Base-by-base conservation (phyloP, 441 rosid genomes). In the Erysimum pusillum region DNA sequence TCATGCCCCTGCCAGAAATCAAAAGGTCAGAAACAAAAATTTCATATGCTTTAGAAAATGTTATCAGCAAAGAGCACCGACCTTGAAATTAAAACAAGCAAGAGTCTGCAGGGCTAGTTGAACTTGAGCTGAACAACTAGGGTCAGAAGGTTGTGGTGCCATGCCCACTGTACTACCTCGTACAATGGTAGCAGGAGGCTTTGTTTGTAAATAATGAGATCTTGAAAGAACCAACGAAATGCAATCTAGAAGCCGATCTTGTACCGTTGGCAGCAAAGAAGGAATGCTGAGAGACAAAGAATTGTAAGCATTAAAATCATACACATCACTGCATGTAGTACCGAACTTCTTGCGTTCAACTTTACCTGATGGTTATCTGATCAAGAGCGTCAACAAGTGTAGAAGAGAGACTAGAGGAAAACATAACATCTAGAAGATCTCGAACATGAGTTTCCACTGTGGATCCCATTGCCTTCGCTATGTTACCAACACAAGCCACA, bases 21-120 rank as follows among this genome's bases (percentile, higher is more conserved):
- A 69, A 57, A 80, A 73, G 64, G 56, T 87, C 71, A 88, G 84
- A 71, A 48, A 20, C 57, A 59, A 49, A 65, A 69, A 9, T 12
- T 8, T 70, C 63, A 58, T 49, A 71, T 48, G 62, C 48, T 60
- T 51, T 53, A 14, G 17, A 54, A 63, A 61, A 17, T 25, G 48
- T 14, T 22, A 63, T 62, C 63, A 13, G 67, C 56, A 31, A 63
- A 13, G 63, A 42, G 71, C 39, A 65, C 85, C 49, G 59, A 96
- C 99, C 98, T 91, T 91, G 83, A 94, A 92, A 89, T 92, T 91
- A 80, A 97, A 97, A 63, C 90, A 90, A 80, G 98, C 96, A 67
- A 97, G 94, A 73, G 99, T 92, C 86, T 90, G 97, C 88, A 97
- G 82, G 69, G 99, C 98, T 80, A 97, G 91, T 84, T 94, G 98